These are phyloP conservation scores for Cryptococcus amylolentus DNA, from an alignment of 1,284 basidiomycete species.

Conservation along the genomic window DNA sequence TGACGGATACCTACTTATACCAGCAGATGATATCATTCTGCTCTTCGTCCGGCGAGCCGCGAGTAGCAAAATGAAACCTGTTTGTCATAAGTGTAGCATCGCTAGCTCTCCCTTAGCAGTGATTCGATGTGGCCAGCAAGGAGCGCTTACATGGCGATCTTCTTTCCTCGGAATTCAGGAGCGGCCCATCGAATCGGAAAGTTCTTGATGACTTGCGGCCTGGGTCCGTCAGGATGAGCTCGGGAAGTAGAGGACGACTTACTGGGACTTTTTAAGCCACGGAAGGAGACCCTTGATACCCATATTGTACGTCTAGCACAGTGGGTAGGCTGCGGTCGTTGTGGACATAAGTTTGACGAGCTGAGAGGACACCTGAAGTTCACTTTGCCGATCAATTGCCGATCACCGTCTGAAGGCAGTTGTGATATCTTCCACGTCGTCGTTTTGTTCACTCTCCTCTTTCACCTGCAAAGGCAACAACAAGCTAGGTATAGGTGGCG, in stretches of 20 bases:
- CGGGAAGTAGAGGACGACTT: conserved; percentile 5
- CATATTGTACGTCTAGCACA: conserved; percentile 19
- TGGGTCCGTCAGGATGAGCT: conserved; percentile 6
- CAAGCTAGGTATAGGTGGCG: no score
- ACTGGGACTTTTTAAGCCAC: conserved; percentile 40
- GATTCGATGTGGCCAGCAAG: neutral
- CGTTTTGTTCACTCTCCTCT: no score
- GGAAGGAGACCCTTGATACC: conserved; percentile 38
- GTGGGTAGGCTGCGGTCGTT: no score
- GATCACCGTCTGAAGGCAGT: no score
- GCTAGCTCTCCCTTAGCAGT: conserved; percentile 10
- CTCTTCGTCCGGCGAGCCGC: conserved; percentile 20
- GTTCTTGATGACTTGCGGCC: conserved; percentile 29
- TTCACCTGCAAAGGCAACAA: no score
- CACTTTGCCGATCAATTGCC: no score
- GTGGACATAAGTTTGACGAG: no score
- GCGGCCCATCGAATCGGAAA: conserved; percentile 35
- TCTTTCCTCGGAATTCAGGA: conserved; percentile 33
- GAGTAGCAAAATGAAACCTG: conserved; percentile 42
- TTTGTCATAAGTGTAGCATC: conserved; percentile 48
- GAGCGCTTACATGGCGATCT: conserved; percentile 39
- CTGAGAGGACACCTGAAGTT: no score
- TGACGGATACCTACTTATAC: conserved; percentile 36
- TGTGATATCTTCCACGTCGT: no score
- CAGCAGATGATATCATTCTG: conserved; percentile 42